phyloP scores from a whole-genome alignment of 1,284 basidiomycete species.

The Meripilus lineatus region DNA sequence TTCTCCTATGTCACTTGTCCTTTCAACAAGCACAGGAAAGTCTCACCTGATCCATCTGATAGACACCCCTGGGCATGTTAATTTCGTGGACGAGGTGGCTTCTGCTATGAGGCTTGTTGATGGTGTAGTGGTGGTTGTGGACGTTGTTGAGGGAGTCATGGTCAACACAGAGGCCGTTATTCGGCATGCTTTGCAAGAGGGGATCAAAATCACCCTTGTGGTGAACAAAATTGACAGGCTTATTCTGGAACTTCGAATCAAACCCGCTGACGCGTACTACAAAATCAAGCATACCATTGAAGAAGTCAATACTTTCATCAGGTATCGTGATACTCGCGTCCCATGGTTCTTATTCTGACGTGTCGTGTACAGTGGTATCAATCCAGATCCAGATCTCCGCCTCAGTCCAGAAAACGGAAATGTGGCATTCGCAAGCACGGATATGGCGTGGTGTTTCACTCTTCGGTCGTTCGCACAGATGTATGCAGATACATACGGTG shows the following conservation, averaged over 20 bases:
- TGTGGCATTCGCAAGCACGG: slow-evolving; percentile 94
- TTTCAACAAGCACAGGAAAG: slow-evolving; percentile 87
- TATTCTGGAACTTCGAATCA: slow-evolving; percentile 93
- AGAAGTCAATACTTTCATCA: slow-evolving; percentile 95
- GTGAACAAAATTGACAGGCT: slow-evolving; percentile 98
- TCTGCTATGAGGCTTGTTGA: slow-evolving; percentile 86
- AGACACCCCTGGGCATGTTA: slow-evolving; percentile 98
- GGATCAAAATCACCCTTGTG: slow-evolving; percentile 88
- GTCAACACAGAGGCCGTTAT: slow-evolving; percentile 84
- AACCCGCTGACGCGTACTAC: slow-evolving; percentile 95
- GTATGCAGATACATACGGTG: slow-evolving; percentile 91
- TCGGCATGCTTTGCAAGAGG: slow-evolving; percentile 84
- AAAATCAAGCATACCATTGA: slow-evolving; percentile 99
- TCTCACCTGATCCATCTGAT: slow-evolving; percentile 92
- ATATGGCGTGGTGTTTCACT: slow-evolving; percentile 98
- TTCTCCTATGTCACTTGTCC: slow-evolving; percentile 90
- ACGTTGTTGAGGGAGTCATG: slow-evolving; percentile 96
- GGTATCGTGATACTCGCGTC: slow-evolving; percentile 39
- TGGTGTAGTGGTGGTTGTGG: slow-evolving; percentile 91
- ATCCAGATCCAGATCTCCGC: slow-evolving; percentile 83
- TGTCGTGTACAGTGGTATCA: slow-evolving; percentile 64
- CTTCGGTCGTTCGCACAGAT: slow-evolving; percentile 92
- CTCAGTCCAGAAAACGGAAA: slow-evolving; percentile 95
- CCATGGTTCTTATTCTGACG: not conserved
- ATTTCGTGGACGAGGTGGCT: slow-evolving; percentile 97